Percentiles rank a stretch among this genome's conserved stretches.
phyloP scores from a whole-genome alignment of 2,329 filamentous ascomycete species.

The Plectosphaerella sp. region DNA sequence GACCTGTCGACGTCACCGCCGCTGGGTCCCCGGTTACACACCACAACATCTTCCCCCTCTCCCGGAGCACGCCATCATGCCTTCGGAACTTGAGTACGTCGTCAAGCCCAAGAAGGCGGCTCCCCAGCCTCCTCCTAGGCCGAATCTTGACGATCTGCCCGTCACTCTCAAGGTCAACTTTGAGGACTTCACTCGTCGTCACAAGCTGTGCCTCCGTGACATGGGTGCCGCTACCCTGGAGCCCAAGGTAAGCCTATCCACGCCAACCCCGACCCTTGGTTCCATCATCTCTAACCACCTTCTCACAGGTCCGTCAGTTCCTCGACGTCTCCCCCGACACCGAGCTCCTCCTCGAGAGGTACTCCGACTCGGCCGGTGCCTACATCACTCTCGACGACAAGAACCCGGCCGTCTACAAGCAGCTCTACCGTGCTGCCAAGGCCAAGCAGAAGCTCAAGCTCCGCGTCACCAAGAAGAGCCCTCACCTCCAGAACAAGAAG shows the following conservation, averaged over 20 bases:
- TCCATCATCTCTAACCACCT: background rate
- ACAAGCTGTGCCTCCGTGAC: constrained; percentile 87
- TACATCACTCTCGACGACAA: constrained; percentile 75
- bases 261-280: background rate
- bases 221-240: constrained; percentile 71
- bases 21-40: background rate
- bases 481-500: constrained; percentile 20
- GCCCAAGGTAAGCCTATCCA: constrained; percentile 63
- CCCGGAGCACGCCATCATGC: constrained; percentile 15
- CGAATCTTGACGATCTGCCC: background rate
- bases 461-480: constrained; percentile 50
- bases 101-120: constrained; percentile 20
- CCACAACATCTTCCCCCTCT: background rate
- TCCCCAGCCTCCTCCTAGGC: background rate
- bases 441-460: constrained; percentile 97
- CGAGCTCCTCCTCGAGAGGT: constrained; percentile 76
- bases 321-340: constrained; percentile 61
- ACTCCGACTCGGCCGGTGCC: constrained; percentile 83
- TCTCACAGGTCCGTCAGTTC: constrained; percentile 60
- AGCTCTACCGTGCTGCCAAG: constrained; percentile 93
- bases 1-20: background rate
- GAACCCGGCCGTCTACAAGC: constrained; percentile 87
- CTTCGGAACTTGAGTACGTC: constrained; percentile 16
- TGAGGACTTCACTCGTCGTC: constrained; percentile 71
- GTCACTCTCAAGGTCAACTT: constrained; percentile 84